phyloP scores from a whole-genome alignment of 345 rosid species.

The Geranium rotundifolium region DNA sequence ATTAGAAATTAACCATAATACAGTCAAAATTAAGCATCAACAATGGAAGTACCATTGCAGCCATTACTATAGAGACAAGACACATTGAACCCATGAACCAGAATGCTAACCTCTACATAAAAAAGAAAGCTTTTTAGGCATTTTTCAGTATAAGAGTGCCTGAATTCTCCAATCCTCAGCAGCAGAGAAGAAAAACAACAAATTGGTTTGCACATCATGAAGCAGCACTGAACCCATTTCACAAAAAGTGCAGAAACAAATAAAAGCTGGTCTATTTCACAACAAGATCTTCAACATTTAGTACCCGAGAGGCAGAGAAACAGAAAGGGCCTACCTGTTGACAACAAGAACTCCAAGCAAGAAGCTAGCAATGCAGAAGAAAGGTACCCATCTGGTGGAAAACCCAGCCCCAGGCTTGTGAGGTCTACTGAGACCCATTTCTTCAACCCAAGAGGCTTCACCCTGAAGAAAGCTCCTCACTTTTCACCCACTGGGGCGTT shows the following conservation, averaged over 20 bases:
- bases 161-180: neutral
- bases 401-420: slow-evolving; percentile 47
- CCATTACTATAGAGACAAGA: neutral
- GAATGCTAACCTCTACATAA: no score
- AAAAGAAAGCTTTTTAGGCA: neutral
- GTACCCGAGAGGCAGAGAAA: slow-evolving; percentile 9
- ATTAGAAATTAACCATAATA: no score
- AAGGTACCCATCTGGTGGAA: slow-evolving; percentile 54
- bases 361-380: slow-evolving; percentile 67
- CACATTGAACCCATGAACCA: no score
- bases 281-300: slow-evolving; percentile 31
- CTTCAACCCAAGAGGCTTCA: slow-evolving; percentile 15
- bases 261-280: slow-evolving; percentile 11
- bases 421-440: slow-evolving; percentile 55
- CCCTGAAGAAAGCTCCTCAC: slow-evolving; percentile 22
- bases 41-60: neutral
- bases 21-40: neutral
- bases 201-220: neutral
- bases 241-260: slow-evolving; percentile 5
- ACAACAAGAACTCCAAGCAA: slow-evolving; percentile 56
- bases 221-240: neutral
- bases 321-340: slow-evolving; percentile 36
- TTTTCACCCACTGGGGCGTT: neutral
- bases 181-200: neutral
- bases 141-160: neutral